Conservation (phyloP, 1,139 yeast species). For the Yamadazyma friedrichii region DNA sequence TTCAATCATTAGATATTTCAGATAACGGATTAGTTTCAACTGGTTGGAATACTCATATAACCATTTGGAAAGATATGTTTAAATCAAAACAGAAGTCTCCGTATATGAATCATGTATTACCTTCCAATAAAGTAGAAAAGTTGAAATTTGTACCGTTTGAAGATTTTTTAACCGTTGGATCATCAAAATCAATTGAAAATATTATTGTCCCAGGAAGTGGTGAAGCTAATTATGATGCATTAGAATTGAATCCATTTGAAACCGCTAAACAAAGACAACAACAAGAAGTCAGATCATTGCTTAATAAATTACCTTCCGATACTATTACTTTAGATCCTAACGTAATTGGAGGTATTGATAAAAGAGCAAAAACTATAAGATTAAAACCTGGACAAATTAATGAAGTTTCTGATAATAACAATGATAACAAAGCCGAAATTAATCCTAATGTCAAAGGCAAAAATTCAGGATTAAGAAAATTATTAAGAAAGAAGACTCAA, state of each 20-base stretch:
- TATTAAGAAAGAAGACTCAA: constrained; percentile 79
- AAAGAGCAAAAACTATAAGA: constrained; percentile 61
- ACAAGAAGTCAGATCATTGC: constrained; percentile 78
- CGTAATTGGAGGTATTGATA: constrained; percentile 81
- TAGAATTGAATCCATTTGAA: constrained; percentile 91
- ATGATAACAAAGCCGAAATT: constrained; percentile 43
- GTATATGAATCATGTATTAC: constrained; percentile 85
- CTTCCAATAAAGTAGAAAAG: constrained; percentile 71
- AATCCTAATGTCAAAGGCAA: constrained; percentile 71
- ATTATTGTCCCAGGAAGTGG: constrained; percentile 95
- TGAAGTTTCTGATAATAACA: constrained; percentile 33
- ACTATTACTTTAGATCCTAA: constrained; percentile 90
- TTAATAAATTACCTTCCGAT: constrained; percentile 90
- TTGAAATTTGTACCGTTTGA: constrained; percentile 88
- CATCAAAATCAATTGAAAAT: constrained; percentile 72
- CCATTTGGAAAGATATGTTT: constrained; percentile 79
- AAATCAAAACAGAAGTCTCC: constrained; percentile 65
- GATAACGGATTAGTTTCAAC: constrained; percentile 86
- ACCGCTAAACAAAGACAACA: constrained; percentile 92
- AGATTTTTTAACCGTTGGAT: constrained; percentile 91
- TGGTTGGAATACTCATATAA: constrained; percentile 94
- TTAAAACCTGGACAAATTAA: constrained; percentile 60
- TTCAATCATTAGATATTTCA: constrained; percentile 73
- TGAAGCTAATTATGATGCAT: constrained; percentile 95
- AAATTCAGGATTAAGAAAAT: constrained; percentile 79